A percentile compares a stretch with the other conserved stretches of the same genome.
Evolutionary conservation across 192 early-diverging fungal species (phyloP).

Genomic region (Chytriomyces sp.): DNA sequence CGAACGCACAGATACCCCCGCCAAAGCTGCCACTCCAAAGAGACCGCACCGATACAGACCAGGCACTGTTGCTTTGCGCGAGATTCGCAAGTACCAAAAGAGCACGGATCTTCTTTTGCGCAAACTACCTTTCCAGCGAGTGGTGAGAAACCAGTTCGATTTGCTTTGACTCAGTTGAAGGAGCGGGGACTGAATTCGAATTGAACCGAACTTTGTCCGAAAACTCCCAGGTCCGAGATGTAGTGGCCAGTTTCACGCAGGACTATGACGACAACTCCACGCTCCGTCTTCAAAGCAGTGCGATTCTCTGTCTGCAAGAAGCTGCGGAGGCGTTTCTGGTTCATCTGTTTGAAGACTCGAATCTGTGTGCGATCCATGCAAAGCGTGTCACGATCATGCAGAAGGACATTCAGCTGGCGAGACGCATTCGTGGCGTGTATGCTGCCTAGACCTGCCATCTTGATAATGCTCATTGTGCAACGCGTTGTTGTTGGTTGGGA

Average conservation of each 20-base stretch:
- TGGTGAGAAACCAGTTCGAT: constrained; percentile 49
- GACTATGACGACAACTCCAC: constrained; percentile 43
- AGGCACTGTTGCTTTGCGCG: constrained; percentile 80
- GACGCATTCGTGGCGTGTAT: constrained; percentile 84
- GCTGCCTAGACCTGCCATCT: constrained; percentile 21
- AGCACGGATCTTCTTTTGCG: constrained; percentile 76
- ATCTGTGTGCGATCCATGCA: constrained; percentile 92
- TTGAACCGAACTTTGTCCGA: not conserved
- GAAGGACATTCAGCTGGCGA: constrained; percentile 87
- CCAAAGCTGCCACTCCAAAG: not conserved
- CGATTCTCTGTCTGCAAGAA: constrained; percentile 65
- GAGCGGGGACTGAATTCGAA: not conserved
- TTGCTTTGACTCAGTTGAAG: not conserved
- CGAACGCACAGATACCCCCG: not conserved
- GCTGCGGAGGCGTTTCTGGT: constrained; percentile 76
- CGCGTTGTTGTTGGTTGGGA: too few relatives aligned
- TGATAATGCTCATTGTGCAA: too few relatives aligned
- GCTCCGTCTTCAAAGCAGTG: constrained; percentile 73
- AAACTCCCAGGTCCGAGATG: constrained; percentile 27
- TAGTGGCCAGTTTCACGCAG: not conserved
- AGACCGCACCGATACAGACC: constrained; percentile 67
- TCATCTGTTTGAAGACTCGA: constrained; percentile 89
- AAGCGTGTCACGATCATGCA: constrained; percentile 93
- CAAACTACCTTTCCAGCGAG: constrained; percentile 86
- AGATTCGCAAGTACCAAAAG: constrained; percentile 87